Evolutionary conservation across 495 filamentous ascomycete species (phyloP).

Genomic region (Podospora appendiculata): DNA sequence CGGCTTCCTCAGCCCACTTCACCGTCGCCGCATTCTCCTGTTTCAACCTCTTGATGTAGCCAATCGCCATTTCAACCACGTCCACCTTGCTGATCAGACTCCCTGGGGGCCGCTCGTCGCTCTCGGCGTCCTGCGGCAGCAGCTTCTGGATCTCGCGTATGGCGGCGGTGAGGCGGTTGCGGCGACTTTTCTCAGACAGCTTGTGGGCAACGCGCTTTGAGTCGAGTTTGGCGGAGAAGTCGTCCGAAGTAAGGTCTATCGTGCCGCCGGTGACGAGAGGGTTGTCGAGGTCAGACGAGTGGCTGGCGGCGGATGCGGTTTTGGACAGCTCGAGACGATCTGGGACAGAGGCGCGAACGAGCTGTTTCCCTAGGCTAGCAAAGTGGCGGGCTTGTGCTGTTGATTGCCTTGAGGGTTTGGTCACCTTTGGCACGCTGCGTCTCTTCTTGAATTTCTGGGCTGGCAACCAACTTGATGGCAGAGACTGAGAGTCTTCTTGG

Average conservation of each 20-base stretch:
- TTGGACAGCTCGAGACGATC: no score
- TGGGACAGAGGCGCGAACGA: no score
- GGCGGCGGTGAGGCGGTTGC: conserved; percentile 21
- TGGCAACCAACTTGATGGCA: not conserved
- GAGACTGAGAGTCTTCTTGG: conserved; percentile 7
- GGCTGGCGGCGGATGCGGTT: conserved; percentile 1
- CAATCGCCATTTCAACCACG: conserved; percentile 23
- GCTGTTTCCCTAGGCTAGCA: no score
- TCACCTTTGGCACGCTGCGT: conserved; percentile 7
- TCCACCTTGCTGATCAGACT: conserved; percentile 23
- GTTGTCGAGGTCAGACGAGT: not conserved
- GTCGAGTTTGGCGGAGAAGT: conserved; percentile 10
- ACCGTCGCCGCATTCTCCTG: conserved; percentile 16
- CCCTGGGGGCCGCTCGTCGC: not conserved
- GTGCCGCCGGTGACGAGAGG: not conserved
- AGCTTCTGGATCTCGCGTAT: conserved; percentile 28
- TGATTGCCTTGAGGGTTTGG: not conserved
- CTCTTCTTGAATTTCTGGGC: conserved; percentile 1
- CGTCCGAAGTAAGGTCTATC: conserved; percentile 2
- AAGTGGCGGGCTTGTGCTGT: not conserved
- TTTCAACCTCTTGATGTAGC: conserved; percentile 19
- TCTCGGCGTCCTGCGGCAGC: conserved; percentile 2
- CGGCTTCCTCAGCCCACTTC: conserved; percentile 14
- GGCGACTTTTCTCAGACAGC: conserved; percentile 24
- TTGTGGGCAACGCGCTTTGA: conserved; percentile 24